Evolutionary conservation across 2,329 filamentous ascomycete species (phyloP).

Genomic region (Elsinoe necatrix): DNA sequence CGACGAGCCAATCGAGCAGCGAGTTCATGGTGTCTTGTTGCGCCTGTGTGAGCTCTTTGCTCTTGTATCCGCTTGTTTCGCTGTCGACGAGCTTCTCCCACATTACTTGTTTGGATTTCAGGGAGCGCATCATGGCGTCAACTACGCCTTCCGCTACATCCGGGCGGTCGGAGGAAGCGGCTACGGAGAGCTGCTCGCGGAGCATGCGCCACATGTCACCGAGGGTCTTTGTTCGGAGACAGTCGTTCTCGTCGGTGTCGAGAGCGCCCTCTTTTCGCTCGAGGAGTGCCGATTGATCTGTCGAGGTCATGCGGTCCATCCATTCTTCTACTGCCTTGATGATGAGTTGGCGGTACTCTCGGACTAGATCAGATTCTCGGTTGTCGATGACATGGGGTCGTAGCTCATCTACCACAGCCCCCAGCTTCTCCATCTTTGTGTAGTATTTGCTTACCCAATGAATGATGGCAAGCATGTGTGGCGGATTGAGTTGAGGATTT

Average conservation of each 20-base stretch:
- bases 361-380: conserved; percentile 79
- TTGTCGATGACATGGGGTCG: conserved; percentile 82
- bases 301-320: conserved; percentile 84
- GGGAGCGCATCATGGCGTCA: conserved; percentile 85
- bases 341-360: conserved; percentile 90
- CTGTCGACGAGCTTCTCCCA: conserved; percentile 87
- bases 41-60: conserved; percentile 31
- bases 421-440: conserved; percentile 86
- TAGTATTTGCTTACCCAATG: conserved; percentile 97
- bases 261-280: conserved; percentile 72
- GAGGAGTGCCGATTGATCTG: conserved; percentile 73
- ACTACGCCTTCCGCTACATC: conserved; percentile 94
- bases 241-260: conserved; percentile 79
- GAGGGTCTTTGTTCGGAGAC: conserved; percentile 83
- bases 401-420: conserved; percentile 67
- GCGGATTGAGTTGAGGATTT: conserved; percentile 72
- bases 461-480: conserved; percentile 82
- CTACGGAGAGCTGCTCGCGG: conserved; percentile 80
- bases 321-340: conserved; percentile 94
- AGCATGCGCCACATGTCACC: conserved; percentile 98
- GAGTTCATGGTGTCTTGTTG: conserved; percentile 65
- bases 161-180: conserved; percentile 71
- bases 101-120: conserved; percentile 71
- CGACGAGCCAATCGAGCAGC: conserved; percentile 83
- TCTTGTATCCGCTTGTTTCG: conserved; percentile 67